Conservation (phyloP, 345 rosid genomes). For the Moricandia arvensis region DNA sequence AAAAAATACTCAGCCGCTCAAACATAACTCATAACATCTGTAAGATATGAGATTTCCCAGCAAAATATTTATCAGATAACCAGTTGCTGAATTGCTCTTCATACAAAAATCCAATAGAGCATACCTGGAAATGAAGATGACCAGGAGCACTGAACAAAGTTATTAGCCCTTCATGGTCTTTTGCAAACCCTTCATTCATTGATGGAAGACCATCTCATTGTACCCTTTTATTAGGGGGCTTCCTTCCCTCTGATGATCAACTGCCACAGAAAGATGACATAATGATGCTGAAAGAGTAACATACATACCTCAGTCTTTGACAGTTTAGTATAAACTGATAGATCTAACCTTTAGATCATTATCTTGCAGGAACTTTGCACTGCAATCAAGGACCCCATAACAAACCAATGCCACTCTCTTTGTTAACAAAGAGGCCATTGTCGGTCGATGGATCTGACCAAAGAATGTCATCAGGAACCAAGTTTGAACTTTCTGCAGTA, state of each 20-base stretch:
- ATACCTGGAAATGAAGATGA: slow-evolving; percentile 42
- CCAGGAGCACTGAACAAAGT: slow-evolving; percentile 44
- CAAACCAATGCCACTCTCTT: slow-evolving; percentile 40
- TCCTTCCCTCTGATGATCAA: slow-evolving; percentile 40
- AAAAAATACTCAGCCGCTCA: neutral
- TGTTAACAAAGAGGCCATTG: slow-evolving; percentile 31
- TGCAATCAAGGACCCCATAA: slow-evolving; percentile 46
- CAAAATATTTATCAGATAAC: too few species aligned
- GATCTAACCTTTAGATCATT: slow-evolving; percentile 37
- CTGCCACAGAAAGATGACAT: slow-evolving; percentile 27
- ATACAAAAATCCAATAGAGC: neutral
- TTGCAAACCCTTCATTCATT: slow-evolving; percentile 34
- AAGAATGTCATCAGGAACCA: slow-evolving; percentile 42
- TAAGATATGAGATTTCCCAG: too few species aligned
- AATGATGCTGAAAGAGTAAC: slow-evolving; percentile 18
- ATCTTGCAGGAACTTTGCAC: slow-evolving; percentile 36
- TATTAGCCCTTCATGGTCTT: slow-evolving; percentile 41
- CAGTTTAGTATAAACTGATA: too few species aligned
- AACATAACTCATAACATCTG: too few species aligned
- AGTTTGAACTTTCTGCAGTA: slow-evolving; percentile 33
- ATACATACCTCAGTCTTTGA: too few species aligned
- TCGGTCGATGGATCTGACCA: slow-evolving; percentile 40
- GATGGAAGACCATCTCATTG: slow-evolving; percentile 34
- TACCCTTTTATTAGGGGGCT: slow-evolving; percentile 30
- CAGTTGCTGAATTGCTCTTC: neutral